Percentiles rank a stretch among this genome's conserved stretches.
Conservation (phyloP, 2,329 filamentous ascomycete species). For the Pestalotiopsis sp. region DNA sequence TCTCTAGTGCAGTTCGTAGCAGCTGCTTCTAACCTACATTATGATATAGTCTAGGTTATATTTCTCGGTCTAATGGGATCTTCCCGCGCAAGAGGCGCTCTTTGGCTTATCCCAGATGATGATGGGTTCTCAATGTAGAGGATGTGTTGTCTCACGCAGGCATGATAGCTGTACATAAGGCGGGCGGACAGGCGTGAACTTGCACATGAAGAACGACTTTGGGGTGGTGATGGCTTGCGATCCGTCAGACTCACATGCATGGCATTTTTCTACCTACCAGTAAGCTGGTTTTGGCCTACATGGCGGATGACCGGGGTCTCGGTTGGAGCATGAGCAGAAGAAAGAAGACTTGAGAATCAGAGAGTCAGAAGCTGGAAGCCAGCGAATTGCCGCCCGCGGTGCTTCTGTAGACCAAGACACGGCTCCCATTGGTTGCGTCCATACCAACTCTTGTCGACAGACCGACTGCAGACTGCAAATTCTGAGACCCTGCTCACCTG, state of each 20-base stretch:
- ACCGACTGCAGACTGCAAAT: neutral
- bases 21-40: no score
- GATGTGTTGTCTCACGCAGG: neutral
- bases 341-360: neutral
- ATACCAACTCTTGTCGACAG: neutral
- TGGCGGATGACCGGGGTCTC: neutral
- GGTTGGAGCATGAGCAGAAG: neutral
- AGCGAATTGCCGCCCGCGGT: neutral
- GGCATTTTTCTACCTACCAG: neutral
- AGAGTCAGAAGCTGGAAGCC: neutral
- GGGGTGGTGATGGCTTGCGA: neutral
- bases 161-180: neutral
- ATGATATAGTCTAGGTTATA: no score
- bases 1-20: no score
- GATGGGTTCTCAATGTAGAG: neutral
- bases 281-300: neutral
- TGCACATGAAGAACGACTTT: neutral
- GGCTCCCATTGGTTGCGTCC: neutral
- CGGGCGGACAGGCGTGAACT: neutral
- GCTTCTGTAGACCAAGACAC: neutral
- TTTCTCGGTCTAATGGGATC: neutral
- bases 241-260: neutral
- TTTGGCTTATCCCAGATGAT: neutral
- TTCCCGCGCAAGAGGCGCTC: neutral
- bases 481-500: constrained; percentile 5